Conservation (phyloP, 768 basidiomycete genomes). For the Lentinula sp. region DNA sequence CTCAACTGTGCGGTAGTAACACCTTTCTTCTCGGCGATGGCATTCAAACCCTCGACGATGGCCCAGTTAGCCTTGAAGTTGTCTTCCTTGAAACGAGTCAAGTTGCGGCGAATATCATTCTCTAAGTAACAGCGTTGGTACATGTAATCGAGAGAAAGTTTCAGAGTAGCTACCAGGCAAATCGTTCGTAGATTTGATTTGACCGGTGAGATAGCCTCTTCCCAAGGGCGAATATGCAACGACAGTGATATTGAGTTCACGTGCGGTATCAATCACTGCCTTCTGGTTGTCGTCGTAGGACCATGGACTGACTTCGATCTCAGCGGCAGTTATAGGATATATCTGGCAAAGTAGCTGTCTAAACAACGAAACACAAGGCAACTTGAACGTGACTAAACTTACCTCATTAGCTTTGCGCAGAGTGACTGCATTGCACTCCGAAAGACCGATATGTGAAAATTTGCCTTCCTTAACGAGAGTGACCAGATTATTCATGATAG, state of each 20-base stretch:
- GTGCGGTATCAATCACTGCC: slow-evolving; percentile 21
- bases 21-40: slow-evolving; percentile 34
- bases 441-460: slow-evolving; percentile 27
- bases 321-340: slow-evolving; percentile 25
- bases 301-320: slow-evolving; percentile 29
- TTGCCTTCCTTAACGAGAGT: slow-evolving; percentile 33
- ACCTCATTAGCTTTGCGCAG: slow-evolving; percentile 31
- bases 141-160: not conserved
- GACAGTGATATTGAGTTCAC: slow-evolving; percentile 29
- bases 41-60: slow-evolving; percentile 35
- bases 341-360: slow-evolving; percentile 22
- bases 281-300: slow-evolving; percentile 22
- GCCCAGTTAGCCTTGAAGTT: slow-evolving; percentile 36
- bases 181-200: slow-evolving; percentile 33
- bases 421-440: slow-evolving; percentile 29
- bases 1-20: slow-evolving; percentile 36
- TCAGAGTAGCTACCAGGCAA: slow-evolving; percentile 18
- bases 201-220: slow-evolving; percentile 31
- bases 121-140: slow-evolving; percentile 14
- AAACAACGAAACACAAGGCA: slow-evolving; percentile 20
- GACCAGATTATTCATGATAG: slow-evolving; percentile 30
- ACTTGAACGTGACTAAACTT: slow-evolving; percentile 10
- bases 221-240: slow-evolving; percentile 34
- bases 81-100: slow-evolving; percentile 42
- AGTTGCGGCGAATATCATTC: slow-evolving; percentile 30